Base-by-base conservation (phyloP, 805 yeast species). In the Lipomyces sp. region DNA sequence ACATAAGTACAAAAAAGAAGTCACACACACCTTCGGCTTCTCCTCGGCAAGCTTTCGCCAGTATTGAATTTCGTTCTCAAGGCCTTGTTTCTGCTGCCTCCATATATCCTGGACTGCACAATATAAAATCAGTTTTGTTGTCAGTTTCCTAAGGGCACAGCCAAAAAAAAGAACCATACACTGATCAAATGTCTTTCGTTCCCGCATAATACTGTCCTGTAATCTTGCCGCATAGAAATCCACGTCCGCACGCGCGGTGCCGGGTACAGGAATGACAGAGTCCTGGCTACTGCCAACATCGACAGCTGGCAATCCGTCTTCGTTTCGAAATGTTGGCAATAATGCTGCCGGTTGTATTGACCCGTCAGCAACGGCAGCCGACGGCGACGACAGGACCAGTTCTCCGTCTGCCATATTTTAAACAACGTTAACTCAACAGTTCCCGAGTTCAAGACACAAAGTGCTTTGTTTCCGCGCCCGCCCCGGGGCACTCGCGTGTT, bases 211-310 rank as follows among this genome's bases (percentile, higher is more conserved):
- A 55, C 71, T 68, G 13, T 62, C 69, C 59, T 62, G 65, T 35
- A 68, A 39, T 30, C 70, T 42, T 37, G 63, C 48, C 32, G 61
- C 48, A 34, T 68, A 68, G 58, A 65, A 68, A 57, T 68, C 71
- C 24, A 68, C 70, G 39, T 68, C 70, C 8, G 70, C 67, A 32
- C 67, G 64, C 54, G 61, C 63, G 39, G 60, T 64, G 34, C 65
- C 65, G 34, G 63, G 35, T 10, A 30, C 32, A 35, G 39, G 57
- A 29, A 62, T 57, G 13, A 63, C 56, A 5, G 65, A 62, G 39
- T 62, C 65, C 37, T 62, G 55, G 35, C 64, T 62, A 11, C 60
- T 51, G 54, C 33, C n/a, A 51, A 2, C 33, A 32, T 29, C 54
- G 11, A 8, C 34, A 34, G 29, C 48, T 42, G 48, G 24, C 48